phyloP scores from a whole-genome alignment of 2,329 filamentous ascomycete species.

The Colletotrichum paranaense region DNA sequence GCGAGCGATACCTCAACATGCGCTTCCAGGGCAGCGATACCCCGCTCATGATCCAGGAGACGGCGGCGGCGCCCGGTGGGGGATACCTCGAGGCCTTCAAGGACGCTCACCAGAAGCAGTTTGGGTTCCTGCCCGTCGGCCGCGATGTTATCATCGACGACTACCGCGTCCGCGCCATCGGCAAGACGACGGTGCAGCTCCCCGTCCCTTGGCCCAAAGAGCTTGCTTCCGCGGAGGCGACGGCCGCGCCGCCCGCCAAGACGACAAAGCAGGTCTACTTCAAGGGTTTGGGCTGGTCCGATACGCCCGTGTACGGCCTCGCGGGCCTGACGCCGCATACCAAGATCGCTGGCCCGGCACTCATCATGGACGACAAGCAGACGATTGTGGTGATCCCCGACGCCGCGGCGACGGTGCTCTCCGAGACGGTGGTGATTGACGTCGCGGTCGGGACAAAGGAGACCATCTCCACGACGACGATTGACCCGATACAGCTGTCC shows the following conservation, averaged over 20 bases:
- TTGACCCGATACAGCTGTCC: constrained; percentile 79
- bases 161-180: constrained; percentile 53
- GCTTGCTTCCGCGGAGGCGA: constrained; percentile 6
- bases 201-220: constrained; percentile 22
- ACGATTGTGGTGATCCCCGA: constrained; percentile 78
- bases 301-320: constrained; percentile 77
- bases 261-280: constrained; percentile 37
- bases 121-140: constrained; percentile 50
- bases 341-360: constrained; percentile 71
- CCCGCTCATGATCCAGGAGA: constrained; percentile 51
- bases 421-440: constrained; percentile 53
- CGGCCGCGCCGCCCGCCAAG: constrained; percentile 11
- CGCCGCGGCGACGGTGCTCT: constrained; percentile 60
- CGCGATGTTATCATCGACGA: constrained; percentile 55
- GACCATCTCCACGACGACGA: constrained; percentile 40
- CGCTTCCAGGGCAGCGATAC: constrained; percentile 57
- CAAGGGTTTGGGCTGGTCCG: constrained; percentile 39
- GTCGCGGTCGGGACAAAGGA: constrained; percentile 38
- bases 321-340: constrained; percentile 71
- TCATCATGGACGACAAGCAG: constrained; percentile 76
- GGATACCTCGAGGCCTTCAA: constrained; percentile 47
- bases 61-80: constrained; percentile 38
- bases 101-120: constrained; percentile 52
- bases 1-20: constrained; percentile 55
- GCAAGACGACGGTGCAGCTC: constrained; percentile 31